Evolutionary conservation across 2,329 filamentous ascomycete genomes (phyloP).

Genomic region (Zymoseptoria ardabiliae): DNA sequence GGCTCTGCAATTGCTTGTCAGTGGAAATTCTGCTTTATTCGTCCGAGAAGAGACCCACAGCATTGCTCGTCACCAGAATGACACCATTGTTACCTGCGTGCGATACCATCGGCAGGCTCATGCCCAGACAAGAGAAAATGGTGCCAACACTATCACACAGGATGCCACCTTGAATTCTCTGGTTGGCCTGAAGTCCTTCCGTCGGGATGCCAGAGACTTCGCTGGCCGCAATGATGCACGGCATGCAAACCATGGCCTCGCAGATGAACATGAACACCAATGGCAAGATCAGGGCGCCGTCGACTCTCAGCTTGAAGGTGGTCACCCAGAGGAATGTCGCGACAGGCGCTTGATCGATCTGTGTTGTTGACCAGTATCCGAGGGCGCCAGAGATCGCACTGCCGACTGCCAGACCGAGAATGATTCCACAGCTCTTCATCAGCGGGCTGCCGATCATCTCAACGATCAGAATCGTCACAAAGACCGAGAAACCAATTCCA

Average conservation of each 20-base stretch:
- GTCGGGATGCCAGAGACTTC: slow-evolving; percentile 12
- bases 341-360: slow-evolving; percentile 12
- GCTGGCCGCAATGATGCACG: slow-evolving; percentile 13
- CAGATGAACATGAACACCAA: slow-evolving; percentile 17
- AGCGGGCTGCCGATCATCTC: slow-evolving; percentile 14
- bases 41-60: slow-evolving; percentile 6
- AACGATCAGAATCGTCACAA: slow-evolving; percentile 16
- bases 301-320: slow-evolving; percentile 14
- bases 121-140: slow-evolving; percentile 10
- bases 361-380: slow-evolving; percentile 13
- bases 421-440: slow-evolving; percentile 16
- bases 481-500: slow-evolving; percentile 15
- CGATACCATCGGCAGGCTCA: slow-evolving; percentile 15
- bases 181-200: slow-evolving; percentile 14
- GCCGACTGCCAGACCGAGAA: slow-evolving; percentile 15
- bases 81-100: slow-evolving; percentile 18
- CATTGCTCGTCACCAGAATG: slow-evolving; percentile 17
- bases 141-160: slow-evolving; percentile 14
- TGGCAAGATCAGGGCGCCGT: slow-evolving; percentile 13
- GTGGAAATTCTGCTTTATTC: not conserved
- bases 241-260: slow-evolving; percentile 18
- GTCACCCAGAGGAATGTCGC: slow-evolving; percentile 13
- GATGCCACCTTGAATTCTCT: slow-evolving; percentile 17
- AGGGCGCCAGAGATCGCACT: slow-evolving; percentile 15
- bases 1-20: slow-evolving; percentile 8